Base-by-base conservation (phyloP, 129 eudicot species). In the Arctium lappa region DNA sequence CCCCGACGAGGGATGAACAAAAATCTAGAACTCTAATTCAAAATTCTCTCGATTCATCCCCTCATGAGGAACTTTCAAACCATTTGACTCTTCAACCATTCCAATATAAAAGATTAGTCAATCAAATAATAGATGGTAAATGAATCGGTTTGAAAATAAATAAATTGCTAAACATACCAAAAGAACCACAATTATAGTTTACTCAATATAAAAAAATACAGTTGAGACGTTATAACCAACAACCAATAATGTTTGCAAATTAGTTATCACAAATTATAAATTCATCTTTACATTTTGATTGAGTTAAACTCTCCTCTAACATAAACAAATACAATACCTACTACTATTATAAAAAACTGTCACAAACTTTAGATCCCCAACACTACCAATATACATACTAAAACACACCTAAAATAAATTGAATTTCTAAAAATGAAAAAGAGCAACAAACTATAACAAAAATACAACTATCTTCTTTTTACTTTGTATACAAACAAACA, bases 11-110 rank as follows among this genome's bases (percentile, higher is more conserved):
- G 44, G 76, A 72, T 72, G 46, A 72, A 72, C 76, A 72, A 72
- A 72, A 72, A 72, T 72, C 76, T 72, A 72, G 39, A 72, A 8
- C 27, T 72, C 40, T 72, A 38, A 38, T 72, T 33, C 46, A 72
- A 72, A 72, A 72, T 72, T 33, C 46, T 72, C 46, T 72, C 48
- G 0, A 34, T 33, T 33, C 36, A 33, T 33, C 36, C 36, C 36
- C 36, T 33, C 36, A 33, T 33, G 36, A 33, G 36, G 36, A 33
- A 33, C 27, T 22, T 22, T 22, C 5, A 11, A 11, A 13, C 9
- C 18, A 3, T 50, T 11, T 13, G 48, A 48, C 16, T 48, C 5
- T 48, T 12, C 16, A 12, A 48, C 0, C 16, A 12, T 48, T 9
- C 42, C 15, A 10, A 11, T 46, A 46, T 50, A 15, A 53, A 13